These are phyloP conservation scores for Vitis hybrid DNA, from an alignment of 177 flowering plant species.

Conservation along the genomic window DNA sequence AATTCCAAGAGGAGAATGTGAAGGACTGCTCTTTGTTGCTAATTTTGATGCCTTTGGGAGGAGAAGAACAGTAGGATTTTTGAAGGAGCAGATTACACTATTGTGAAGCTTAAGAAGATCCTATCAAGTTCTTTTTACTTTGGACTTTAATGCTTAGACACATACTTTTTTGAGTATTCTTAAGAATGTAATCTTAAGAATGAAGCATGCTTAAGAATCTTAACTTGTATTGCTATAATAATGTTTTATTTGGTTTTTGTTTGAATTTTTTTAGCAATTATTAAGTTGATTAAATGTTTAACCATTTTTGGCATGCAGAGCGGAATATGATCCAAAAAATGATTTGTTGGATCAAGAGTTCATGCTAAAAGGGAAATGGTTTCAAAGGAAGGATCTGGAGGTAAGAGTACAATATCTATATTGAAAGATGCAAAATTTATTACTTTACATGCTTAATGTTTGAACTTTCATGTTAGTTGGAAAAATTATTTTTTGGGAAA, in stretches of 20 bases:
- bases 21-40: too few species aligned
- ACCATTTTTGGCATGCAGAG: conserved; percentile 55
- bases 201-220: too few species aligned
- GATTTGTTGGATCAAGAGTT: conserved; percentile 90
- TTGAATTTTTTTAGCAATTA: neutral
- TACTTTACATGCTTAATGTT: neutral
- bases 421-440: neutral
- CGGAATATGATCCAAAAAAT: conserved; percentile 78
- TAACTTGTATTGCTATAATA: too few species aligned
- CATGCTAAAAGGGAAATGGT: conserved; percentile 81
- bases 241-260: neutral
- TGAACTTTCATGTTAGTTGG: neutral
- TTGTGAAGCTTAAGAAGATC: too few species aligned
- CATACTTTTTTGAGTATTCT: neutral
- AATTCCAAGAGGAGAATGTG: too few species aligned
- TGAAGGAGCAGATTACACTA: too few species aligned
- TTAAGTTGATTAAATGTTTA: neutral
- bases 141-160: too few species aligned
- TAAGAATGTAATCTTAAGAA: neutral
- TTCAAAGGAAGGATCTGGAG: conserved; percentile 88
- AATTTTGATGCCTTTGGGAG: too few species aligned
- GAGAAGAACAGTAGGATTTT: too few species aligned
- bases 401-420: conserved; percentile 31
- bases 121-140: too few species aligned
- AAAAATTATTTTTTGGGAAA: too few species aligned